These are phyloP conservation scores for Podospora appendiculata DNA, from an alignment of 495 filamentous ascomycete species.

Conservation along the genomic window DNA sequence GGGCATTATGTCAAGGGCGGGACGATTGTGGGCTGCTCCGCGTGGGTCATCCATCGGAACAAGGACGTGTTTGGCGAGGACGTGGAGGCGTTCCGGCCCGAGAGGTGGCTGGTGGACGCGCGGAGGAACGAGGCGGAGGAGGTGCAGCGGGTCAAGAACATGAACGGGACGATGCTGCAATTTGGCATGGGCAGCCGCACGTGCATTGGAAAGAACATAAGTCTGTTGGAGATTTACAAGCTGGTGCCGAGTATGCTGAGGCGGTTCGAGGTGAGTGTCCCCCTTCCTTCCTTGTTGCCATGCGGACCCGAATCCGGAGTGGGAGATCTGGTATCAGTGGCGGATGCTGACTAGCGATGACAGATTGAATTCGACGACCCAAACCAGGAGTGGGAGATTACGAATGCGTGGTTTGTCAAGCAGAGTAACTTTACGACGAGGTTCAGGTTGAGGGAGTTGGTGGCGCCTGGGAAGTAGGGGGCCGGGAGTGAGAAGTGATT, in stretches of 20 bases:
- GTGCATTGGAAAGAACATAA: slow-evolving; percentile 68
- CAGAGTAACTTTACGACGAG: slow-evolving; percentile 55
- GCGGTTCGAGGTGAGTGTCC: slow-evolving; percentile 50
- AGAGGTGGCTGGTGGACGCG: slow-evolving; percentile 47
- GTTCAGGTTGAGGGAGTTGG: slow-evolving; percentile 41
- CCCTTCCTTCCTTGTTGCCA: not conserved
- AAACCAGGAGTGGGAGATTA: slow-evolving; percentile 53
- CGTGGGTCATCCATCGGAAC: slow-evolving; percentile 56
- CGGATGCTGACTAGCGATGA: not conserved
- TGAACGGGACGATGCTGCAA: slow-evolving; percentile 54
- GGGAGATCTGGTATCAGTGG: no score
- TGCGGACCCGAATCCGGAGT: not conserved
- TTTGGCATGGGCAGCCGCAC: slow-evolving; percentile 54
- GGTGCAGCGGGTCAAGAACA: slow-evolving; percentile 41
- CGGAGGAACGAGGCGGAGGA: slow-evolving; percentile 21
- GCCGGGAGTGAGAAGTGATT: no score
- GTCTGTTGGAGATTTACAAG: slow-evolving; percentile 72
- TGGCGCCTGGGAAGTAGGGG: slow-evolving; percentile 26
- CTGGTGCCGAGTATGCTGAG: slow-evolving; percentile 65
- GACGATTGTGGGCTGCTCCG: slow-evolving; percentile 54
- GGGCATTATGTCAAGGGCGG: slow-evolving; percentile 51
- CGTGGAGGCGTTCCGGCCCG: slow-evolving; percentile 49
- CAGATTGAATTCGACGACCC: slow-evolving; percentile 52
- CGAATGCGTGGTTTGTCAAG: slow-evolving; percentile 69
- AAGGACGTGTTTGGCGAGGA: slow-evolving; percentile 52